These are phyloP conservation scores for Madurella mycetomatis DNA, from an alignment of 2,329 filamentous ascomycete genomes.

Conservation along the genomic window DNA sequence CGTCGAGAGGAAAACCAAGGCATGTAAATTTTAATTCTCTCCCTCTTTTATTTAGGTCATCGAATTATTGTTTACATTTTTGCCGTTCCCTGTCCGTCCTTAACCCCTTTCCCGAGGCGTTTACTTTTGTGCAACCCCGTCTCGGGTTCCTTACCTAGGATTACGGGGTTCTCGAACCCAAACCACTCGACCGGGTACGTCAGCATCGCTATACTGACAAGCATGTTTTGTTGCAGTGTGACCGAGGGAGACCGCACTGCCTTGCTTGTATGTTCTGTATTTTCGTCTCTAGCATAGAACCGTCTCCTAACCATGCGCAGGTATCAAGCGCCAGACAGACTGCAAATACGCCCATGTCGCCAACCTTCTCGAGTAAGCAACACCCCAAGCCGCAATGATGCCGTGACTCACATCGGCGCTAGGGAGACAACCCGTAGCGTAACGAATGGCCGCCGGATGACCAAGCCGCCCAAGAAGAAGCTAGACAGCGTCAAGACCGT, in stretches of 20 bases:
- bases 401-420: not conserved
- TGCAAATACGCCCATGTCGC: slow-evolving; percentile 74
- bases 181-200: not conserved
- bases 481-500: slow-evolving; percentile 36
- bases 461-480: slow-evolving; percentile 54
- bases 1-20: slow-evolving; percentile 78
- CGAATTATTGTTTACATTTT: not conserved
- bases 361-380: slow-evolving; percentile 66
- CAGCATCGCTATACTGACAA: slow-evolving; percentile 8
- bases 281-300: not conserved
- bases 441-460: slow-evolving; percentile 52
- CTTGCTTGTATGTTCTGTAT: slow-evolving; percentile 51
- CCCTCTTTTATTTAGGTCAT: slow-evolving; percentile 9
- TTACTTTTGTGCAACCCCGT: too few species aligned
- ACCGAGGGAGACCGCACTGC: slow-evolving; percentile 66
- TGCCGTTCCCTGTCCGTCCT: too few species aligned
- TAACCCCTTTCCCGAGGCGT: too few species aligned
- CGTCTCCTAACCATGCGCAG: slow-evolving; percentile 32
- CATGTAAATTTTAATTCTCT: slow-evolving; percentile 41
- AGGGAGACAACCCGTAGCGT: slow-evolving; percentile 56
- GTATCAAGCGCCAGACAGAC: slow-evolving; percentile 70
- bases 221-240: slow-evolving; percentile 51
- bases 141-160: not conserved
- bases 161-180: not conserved
- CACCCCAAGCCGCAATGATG: not conserved